Evolutionary conservation across 352 stramenopile genomes (phyloP), one percentile per base, ranked within the genome.

Genomic region (Globisporangium nagaii): DNA sequence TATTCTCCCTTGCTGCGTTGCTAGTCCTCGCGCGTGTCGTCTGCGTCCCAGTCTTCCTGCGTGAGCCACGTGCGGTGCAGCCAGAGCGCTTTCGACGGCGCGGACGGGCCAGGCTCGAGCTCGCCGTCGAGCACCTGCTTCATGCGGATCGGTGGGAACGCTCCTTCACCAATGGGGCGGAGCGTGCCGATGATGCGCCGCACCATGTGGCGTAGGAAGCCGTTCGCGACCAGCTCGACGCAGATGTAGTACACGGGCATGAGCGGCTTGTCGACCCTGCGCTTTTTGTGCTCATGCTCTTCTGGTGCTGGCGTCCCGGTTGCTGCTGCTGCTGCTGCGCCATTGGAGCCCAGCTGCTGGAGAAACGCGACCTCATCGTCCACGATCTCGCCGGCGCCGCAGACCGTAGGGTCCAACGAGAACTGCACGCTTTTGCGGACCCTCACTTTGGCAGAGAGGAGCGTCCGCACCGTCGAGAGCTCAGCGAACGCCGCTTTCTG

Each of bases 181-280:
- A 88, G 47, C 7, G 80, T 95, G 40, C 84, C 84, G 12, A 95
- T 71, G 59, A 95, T 95, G 5, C 84, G 80, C 10, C 84, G 80
- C 58, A 95, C 80, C 84, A 95, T 95, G 65, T 95, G 84, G 12
- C 84, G 64, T n/a, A 95, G 58, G 53, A 95, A 95, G 4, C 84
- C 84, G 41, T 86, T 93, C 25, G 82, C 84, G 36, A 90, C 62
- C 22, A 95, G 66, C 65, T 95, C 84, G 22, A 95, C 70, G 60
- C 84, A 95, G 28, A 93, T 70, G 36, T 88, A 90, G 51, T 93
- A 70, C n/a, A 88, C 72, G 0, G 73, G 67, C 0, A 51, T 34
- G 10, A 27, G 48, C 3, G 35, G 19, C 2, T 20, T 63, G 10
- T 75, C 45, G 13, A 75, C 17, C 28, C 57, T 60, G 36, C 67